These are phyloP conservation scores for Neopestalotiopsis rosae DNA, from an alignment of 2,329 filamentous ascomycete species.

Conservation along the genomic window DNA sequence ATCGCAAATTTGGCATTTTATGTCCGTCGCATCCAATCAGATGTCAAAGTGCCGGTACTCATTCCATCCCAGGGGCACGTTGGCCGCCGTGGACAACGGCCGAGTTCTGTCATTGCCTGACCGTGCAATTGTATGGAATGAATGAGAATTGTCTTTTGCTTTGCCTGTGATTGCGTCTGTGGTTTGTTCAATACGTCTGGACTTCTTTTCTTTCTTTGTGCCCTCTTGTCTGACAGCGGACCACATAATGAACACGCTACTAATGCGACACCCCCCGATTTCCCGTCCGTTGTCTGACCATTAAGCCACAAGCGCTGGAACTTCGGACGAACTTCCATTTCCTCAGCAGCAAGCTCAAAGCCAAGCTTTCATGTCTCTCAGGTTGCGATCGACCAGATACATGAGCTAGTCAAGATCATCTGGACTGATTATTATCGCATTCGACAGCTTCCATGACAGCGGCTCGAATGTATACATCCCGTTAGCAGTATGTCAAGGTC, in stretches of 20 bases:
- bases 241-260: neutral
- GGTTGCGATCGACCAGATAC: slow-evolving; percentile 10
- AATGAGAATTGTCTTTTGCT: neutral
- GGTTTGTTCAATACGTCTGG: neutral
- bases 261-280: slow-evolving; percentile 6
- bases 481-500: neutral
- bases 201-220: neutral
- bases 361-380: slow-evolving; percentile 10
- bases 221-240: neutral
- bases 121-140: neutral
- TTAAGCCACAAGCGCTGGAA: slow-evolving; percentile 8
- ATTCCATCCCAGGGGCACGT: neutral
- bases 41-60: neutral
- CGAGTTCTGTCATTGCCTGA: neutral
- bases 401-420: slow-evolving; percentile 2
- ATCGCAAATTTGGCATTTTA: neutral
- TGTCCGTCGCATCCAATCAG: neutral
- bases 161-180: neutral
- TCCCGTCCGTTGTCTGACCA: slow-evolving; percentile 3
- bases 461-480: neutral
- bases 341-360: slow-evolving; percentile 2
- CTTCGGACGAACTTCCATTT: slow-evolving; percentile 3
- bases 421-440: neutral
- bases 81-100: neutral
- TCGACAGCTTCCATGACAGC: neutral